Evolutionary conservation across 176 grass and related monocot species (phyloP).

Genomic region (Aechmea fasciata): DNA sequence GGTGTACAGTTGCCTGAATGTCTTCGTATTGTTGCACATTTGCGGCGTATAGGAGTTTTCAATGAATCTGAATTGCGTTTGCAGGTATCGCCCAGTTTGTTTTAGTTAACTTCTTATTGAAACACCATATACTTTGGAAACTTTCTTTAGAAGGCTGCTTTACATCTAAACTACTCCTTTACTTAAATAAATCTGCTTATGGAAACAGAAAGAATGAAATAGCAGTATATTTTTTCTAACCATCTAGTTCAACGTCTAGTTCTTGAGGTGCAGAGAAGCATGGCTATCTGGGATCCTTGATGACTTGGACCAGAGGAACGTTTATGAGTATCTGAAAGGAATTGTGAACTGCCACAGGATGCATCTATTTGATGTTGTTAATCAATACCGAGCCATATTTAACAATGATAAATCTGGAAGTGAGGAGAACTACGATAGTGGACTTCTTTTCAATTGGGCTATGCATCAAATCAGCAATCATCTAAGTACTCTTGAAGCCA

Average conservation of each 20-base stretch:
- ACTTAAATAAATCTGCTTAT: no score
- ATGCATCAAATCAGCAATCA: slow-evolving; percentile 92
- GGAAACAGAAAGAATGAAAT: no score
- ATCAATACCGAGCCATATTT: slow-evolving; percentile 95
- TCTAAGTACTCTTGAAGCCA: slow-evolving; percentile 68
- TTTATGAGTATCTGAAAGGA: slow-evolving; percentile 82
- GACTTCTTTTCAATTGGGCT: slow-evolving; percentile 92
- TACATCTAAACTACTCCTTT: no score
- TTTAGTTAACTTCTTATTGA: no score
- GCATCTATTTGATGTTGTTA: slow-evolving; percentile 96
- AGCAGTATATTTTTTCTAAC: slow-evolving; percentile 3
- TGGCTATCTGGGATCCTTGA: slow-evolving; percentile 86
- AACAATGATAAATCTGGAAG: slow-evolving; percentile 96
- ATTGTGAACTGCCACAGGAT: slow-evolving; percentile 79
- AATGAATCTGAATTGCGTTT: slow-evolving; percentile 82
- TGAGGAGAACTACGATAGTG: slow-evolving; percentile 82
- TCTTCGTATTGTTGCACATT: slow-evolving; percentile 68
- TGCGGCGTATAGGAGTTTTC: slow-evolving; percentile 85
- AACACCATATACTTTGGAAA: no score
- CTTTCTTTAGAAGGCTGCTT: no score
- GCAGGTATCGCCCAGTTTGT: slow-evolving; percentile 45
- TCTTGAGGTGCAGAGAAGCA: slow-evolving; percentile 95
- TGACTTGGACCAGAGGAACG: slow-evolving; percentile 85
- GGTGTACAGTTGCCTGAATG: slow-evolving; percentile 80
- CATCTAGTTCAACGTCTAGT: slow-evolving; percentile 47